Conservation (phyloP, 345 rosid species). For the Rubroshorea leprosula region DNA sequence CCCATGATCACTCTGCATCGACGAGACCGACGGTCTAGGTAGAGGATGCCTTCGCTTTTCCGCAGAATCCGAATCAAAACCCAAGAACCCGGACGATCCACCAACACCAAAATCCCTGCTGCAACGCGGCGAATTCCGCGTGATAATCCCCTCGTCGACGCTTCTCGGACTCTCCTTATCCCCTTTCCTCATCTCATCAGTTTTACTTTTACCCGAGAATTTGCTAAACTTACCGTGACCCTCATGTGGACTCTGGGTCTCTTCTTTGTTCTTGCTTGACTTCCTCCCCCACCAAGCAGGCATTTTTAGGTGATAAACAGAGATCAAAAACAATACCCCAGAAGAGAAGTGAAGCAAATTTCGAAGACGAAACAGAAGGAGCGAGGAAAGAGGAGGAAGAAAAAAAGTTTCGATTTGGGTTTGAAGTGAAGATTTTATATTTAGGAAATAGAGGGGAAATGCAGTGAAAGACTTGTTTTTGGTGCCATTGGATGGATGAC, state of each 20-base stretch:
- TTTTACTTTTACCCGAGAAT: constrained; percentile 5
- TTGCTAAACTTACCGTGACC: constrained; percentile 23
- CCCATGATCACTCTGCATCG: constrained; percentile 33
- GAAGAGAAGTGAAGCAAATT: not conserved
- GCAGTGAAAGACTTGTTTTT: not conserved
- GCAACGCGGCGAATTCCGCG: constrained; percentile 42
- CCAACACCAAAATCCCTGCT: constrained; percentile 38
- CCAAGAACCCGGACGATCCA: constrained; percentile 54
- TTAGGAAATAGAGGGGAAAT: constrained; percentile 20
- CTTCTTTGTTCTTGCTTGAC: constrained; percentile 54
- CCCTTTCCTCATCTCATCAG: not conserved
- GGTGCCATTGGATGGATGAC: not conserved
- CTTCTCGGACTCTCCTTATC: constrained; percentile 18
- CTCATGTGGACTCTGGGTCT: constrained; percentile 13
- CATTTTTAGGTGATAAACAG: constrained; percentile 26
- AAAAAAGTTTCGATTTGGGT: constrained; percentile 16
- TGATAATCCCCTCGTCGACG: constrained; percentile 27
- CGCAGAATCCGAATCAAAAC: constrained; percentile 63
- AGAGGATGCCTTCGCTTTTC: constrained; percentile 66
- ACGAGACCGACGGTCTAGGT: constrained; percentile 54
- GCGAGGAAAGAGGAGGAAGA: constrained; percentile 2
- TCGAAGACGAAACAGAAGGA: not conserved
- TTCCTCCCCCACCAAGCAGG: constrained; percentile 81
- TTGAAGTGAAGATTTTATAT: constrained; percentile 7
- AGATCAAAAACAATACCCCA: not conserved